Percentiles rank a stretch among this genome's conserved stretches.
These are phyloP conservation scores for Boletus sp. DNA, from an alignment of 768 basidiomycete species.

Conservation along the genomic window DNA sequence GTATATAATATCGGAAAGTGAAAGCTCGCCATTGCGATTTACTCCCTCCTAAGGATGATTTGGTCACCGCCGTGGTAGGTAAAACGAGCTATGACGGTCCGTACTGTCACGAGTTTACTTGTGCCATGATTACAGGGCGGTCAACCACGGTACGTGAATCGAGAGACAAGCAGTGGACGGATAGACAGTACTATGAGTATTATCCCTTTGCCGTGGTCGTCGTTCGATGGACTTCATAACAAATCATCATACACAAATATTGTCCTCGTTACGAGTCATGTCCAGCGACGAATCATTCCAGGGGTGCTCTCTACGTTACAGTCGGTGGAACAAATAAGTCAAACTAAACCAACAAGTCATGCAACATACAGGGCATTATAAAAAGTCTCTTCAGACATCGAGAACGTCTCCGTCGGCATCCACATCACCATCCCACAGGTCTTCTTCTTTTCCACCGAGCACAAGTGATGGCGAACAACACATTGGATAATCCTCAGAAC, in stretches of 20 bases:
- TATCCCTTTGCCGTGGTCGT: background rate
- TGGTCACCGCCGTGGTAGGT: too few species aligned
- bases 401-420: constrained; percentile 21
- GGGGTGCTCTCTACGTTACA: constrained; percentile 23
- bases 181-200: too few species aligned
- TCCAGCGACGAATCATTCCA: background rate
- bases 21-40: background rate
- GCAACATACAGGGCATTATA: constrained; percentile 8
- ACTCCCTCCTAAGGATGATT: background rate
- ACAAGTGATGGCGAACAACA: constrained; percentile 16
- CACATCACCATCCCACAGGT: constrained; percentile 19
- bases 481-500: constrained; percentile 24
- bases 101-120: too few species aligned
- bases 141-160: background rate
- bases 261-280: background rate
- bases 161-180: background rate
- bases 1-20: background rate
- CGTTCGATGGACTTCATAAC: background rate
- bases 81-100: background rate
- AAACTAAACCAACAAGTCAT: constrained; percentile 21
- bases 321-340: constrained; percentile 5
- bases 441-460: constrained; percentile 7
- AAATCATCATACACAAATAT: background rate
- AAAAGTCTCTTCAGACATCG: constrained; percentile 16
- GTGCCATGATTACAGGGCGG: background rate